Conservation (phyloP, 1,284 basidiomycete genomes). For the Pulveroboletus sp. region DNA sequence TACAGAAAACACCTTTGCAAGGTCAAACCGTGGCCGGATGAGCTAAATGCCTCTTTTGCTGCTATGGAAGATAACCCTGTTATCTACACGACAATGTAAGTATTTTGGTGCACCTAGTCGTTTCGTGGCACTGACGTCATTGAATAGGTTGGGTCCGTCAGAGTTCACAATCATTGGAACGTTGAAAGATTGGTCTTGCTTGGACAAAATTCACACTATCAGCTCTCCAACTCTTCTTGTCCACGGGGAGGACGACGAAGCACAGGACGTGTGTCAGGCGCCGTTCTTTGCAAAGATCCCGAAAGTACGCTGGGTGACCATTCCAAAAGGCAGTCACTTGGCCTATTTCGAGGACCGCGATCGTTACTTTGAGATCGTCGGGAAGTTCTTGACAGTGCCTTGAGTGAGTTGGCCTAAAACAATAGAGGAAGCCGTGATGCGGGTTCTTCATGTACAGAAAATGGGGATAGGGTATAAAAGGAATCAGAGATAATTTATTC, state of each 20-base stretch:
- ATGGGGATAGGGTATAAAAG: background rate
- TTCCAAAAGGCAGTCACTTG: conserved; percentile 37
- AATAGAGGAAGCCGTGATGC: background rate
- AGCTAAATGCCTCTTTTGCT: conserved; percentile 14
- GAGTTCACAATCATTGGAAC: conserved; percentile 35
- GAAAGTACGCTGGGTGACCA: conserved; percentile 38
- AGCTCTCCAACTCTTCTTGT: conserved; percentile 36
- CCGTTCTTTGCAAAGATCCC: conserved; percentile 37
- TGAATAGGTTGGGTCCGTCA: conserved; percentile 28
- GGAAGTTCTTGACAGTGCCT: conserved; percentile 12
- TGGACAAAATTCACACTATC: conserved; percentile 38
- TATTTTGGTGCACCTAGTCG: background rate
- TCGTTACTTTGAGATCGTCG: conserved; percentile 19
- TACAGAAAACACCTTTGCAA: conserved; percentile 23
- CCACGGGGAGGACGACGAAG: conserved; percentile 36
- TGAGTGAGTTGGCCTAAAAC: background rate
- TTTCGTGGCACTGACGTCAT: background rate
- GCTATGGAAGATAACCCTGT: conserved; percentile 16
- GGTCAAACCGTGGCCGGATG: conserved; percentile 23
- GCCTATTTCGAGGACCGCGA: conserved; percentile 23
- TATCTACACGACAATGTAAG: conserved; percentile 24
- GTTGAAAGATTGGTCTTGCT: conserved; percentile 37
- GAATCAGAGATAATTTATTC: no score
- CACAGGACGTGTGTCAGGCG: conserved; percentile 29
- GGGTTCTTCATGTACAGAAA: background rate